Conservation (phyloP, 1,284 basidiomycete genomes). For the Uromyces viciae-fabae region DNA sequence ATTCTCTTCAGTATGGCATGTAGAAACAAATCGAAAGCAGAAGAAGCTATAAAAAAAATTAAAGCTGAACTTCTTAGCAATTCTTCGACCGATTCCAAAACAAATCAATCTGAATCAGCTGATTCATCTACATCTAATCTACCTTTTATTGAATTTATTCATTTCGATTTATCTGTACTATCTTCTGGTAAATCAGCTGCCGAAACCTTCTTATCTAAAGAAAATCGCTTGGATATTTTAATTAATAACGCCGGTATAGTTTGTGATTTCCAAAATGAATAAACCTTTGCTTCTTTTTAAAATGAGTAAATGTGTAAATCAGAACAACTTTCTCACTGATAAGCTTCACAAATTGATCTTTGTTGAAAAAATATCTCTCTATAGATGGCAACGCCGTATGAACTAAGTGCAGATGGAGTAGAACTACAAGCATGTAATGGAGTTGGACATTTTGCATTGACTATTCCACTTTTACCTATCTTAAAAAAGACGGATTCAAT, state of each 20-base stretch:
- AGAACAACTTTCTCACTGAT: too few species aligned
- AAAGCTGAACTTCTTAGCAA: slow-evolving; percentile 42
- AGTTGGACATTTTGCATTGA: slow-evolving; percentile 22
- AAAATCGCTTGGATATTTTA: slow-evolving; percentile 53
- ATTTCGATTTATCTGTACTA: slow-evolving; percentile 53
- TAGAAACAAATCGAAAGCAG: slow-evolving; percentile 8
- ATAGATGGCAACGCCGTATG: slow-evolving; percentile 28
- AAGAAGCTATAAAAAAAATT: slow-evolving; percentile 35
- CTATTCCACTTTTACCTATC: slow-evolving; percentile 6
- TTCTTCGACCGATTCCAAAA: slow-evolving; percentile 35
- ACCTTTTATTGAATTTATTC: slow-evolving; percentile 50
- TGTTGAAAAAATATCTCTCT: too few species aligned
- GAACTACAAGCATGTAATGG: slow-evolving; percentile 39
- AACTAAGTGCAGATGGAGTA: slow-evolving; percentile 30
- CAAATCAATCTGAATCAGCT: slow-evolving; percentile 1
- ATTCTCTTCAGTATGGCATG: slow-evolving; percentile 29
- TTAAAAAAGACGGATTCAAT: background rate
- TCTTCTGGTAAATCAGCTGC: slow-evolving; percentile 50
- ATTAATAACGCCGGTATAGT: slow-evolving; percentile 52
- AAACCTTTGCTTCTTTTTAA: background rate
- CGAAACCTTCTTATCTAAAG: slow-evolving; percentile 48
- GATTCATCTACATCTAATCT: too few species aligned
- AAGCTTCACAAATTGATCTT: too few species aligned
- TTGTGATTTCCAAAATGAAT: too few species aligned
- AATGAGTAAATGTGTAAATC: background rate